A percentile compares a stretch with the other conserved stretches of the same genome.
These are phyloP conservation scores for Colletotrichum salicis DNA, from an alignment of 2,329 filamentous ascomycete genomes.

Conservation along the genomic window DNA sequence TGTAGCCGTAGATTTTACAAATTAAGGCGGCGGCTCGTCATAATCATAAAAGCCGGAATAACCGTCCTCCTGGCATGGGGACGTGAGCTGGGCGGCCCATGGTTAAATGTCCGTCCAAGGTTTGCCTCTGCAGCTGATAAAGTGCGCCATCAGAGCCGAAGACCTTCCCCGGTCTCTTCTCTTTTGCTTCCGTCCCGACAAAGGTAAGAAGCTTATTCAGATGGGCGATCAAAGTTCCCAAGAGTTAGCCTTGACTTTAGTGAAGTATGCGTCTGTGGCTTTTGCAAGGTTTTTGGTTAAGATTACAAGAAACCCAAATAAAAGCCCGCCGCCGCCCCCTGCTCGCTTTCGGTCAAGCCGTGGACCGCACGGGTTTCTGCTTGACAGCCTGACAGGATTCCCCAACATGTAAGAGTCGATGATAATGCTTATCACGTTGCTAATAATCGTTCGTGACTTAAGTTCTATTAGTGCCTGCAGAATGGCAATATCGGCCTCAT, in stretches of 20 bases:
- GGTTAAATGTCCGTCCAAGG: not conserved
- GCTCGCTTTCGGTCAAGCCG: not conserved
- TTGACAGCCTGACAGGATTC: conserved; percentile 4
- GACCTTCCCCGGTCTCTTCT: not conserved
- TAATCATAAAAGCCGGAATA: not conserved
- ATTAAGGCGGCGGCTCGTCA: not conserved
- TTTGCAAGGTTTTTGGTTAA: conserved; percentile 20
- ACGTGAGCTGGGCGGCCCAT: not conserved
- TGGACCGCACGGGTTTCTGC: not conserved
- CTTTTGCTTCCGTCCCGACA: conserved; percentile 11
- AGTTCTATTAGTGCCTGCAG: not conserved
- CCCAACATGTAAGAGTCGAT: not conserved
- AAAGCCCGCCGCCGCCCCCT: not conserved
- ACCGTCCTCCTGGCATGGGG: not conserved
- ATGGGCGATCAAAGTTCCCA: not conserved
- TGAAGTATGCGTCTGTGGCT: conserved; percentile 7
- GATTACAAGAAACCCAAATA: conserved; percentile 1
- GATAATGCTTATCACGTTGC: not conserved
- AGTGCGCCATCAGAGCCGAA: conserved; percentile 6
- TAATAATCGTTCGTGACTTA: not conserved
- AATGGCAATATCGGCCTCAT: not conserved
- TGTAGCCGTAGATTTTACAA: not conserved
- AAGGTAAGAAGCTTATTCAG: conserved; percentile 29
- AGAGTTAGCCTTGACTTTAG: not conserved
- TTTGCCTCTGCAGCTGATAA: conserved; percentile 16